phyloP scores from a whole-genome alignment of 208 protist genomes.

The Acanthamoeba lenticulata region DNA sequence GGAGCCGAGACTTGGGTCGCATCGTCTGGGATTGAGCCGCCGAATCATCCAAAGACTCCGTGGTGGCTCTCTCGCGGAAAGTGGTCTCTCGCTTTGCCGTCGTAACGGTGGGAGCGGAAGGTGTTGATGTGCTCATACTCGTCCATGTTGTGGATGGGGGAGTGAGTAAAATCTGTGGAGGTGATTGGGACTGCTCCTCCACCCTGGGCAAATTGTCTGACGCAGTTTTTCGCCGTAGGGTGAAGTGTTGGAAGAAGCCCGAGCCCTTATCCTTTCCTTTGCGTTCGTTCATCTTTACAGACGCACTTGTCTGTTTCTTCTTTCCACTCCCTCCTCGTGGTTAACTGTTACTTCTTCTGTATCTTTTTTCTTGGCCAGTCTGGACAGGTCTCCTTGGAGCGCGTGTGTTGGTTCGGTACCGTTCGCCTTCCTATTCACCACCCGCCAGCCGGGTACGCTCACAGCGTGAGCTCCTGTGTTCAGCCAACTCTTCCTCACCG shows the following conservation, averaged over 20 bases:
- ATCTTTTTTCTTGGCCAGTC: no score
- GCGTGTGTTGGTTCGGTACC: no score
- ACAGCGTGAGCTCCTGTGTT: no score
- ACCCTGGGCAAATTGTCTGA: not conserved
- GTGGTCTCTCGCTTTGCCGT: not conserved
- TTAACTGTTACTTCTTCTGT: no score
- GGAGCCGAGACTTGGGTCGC: not conserved
- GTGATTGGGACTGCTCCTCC: not conserved
- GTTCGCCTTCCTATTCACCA: no score
- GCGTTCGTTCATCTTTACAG: not conserved
- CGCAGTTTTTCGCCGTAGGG: not conserved
- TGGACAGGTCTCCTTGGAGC: no score
- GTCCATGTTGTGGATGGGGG: not conserved
- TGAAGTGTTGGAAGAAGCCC: slow-evolving; percentile 20
- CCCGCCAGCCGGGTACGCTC: no score
- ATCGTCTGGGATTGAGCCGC: not conserved
- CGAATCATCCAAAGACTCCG: not conserved
- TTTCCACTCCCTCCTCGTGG: not conserved
- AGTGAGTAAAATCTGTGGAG: not conserved
- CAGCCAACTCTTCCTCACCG: no score
- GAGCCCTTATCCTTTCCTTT: not conserved
- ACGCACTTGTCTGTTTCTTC: not conserved
- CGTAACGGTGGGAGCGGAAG: not conserved
- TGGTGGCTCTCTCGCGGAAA: not conserved
- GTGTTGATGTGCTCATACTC: not conserved